Percentiles rank a stretch among this genome's conserved stretches.
Evolutionary conservation across 352 stramenopile genomes (phyloP).

Genomic region (Phytopythium kandeliae): DNA sequence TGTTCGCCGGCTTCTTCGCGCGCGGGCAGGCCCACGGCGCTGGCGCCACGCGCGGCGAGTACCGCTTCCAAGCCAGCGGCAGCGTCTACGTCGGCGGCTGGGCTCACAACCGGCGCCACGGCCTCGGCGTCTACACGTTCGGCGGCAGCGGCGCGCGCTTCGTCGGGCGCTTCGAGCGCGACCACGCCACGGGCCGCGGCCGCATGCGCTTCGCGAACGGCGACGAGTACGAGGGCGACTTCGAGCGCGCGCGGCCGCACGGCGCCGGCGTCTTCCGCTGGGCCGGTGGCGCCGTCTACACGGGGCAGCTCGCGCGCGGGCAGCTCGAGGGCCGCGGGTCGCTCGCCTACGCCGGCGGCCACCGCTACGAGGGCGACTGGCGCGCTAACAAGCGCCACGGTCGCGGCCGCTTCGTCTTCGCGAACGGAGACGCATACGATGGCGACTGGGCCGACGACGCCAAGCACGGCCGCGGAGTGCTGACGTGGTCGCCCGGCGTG

Average conservation of each 20-base stretch:
- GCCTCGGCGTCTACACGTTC: conserved; percentile 61
- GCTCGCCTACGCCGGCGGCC: conserved; percentile 57
- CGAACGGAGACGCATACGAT: conserved; percentile 79
- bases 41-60: conserved; percentile 46
- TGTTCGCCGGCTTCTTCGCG: conserved; percentile 68
- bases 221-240: conserved; percentile 71
- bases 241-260: conserved; percentile 62
- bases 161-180: conserved; percentile 43
- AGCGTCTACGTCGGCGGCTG: conserved; percentile 72
- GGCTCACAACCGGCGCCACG: conserved; percentile 63
- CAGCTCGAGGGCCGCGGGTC: conserved; percentile 53
- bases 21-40: conserved; percentile 41
- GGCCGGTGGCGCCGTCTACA: conserved; percentile 76
- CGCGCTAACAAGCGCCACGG: conserved; percentile 71
- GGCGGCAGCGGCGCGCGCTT: conserved; percentile 44
- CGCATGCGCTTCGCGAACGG: conserved; percentile 83
- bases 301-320: conserved; percentile 61
- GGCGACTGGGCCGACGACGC: conserved; percentile 64
- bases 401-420: conserved; percentile 66
- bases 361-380: conserved; percentile 65
- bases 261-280: conserved; percentile 55
- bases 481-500: conserved; percentile 54
- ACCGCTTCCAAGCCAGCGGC: conserved; percentile 57
- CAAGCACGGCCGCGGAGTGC: conserved; percentile 46
- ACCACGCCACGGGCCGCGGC: conserved; percentile 72